These are phyloP conservation scores for Spirogloea muscicola DNA, from an alignment of 139 green algal genomes.

Conservation along the genomic window DNA sequence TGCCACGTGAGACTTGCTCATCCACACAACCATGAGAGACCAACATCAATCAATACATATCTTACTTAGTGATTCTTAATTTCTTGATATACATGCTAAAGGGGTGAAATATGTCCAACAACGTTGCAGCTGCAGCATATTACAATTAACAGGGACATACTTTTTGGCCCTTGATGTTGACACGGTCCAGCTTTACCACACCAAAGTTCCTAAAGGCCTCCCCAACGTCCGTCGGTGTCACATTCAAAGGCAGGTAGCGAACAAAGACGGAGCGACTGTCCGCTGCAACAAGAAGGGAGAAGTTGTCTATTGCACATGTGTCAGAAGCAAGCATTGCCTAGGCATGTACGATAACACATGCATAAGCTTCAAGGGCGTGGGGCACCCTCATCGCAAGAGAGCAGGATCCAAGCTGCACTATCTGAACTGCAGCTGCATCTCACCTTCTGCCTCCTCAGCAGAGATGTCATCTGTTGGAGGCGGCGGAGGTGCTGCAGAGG, in stretches of 20 bases:
- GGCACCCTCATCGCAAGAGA: neutral
- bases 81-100: too few species aligned
- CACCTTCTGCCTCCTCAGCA: slow-evolving; percentile 8
- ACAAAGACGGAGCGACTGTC: slow-evolving; percentile 1
- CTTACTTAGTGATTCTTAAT: too few species aligned
- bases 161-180: too few species aligned
- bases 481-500: neutral
- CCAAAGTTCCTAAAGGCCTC: slow-evolving; percentile 1
- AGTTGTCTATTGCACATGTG: neutral
- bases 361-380: neutral
- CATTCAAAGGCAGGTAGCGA: neutral
- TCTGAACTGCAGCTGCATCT: neutral
- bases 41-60: too few species aligned
- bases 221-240: neutral
- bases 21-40: too few species aligned
- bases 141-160: too few species aligned
- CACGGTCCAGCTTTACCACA: too few species aligned
- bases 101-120: too few species aligned
- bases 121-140: too few species aligned
- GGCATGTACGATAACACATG: neutral
- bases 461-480: neutral
- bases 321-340: neutral
- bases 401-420: neutral
- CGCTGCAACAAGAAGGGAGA: neutral
- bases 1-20: too few species aligned